Evolutionary conservation across 148 eudicot species (phyloP).

Genomic region (Spergularia marina): DNA sequence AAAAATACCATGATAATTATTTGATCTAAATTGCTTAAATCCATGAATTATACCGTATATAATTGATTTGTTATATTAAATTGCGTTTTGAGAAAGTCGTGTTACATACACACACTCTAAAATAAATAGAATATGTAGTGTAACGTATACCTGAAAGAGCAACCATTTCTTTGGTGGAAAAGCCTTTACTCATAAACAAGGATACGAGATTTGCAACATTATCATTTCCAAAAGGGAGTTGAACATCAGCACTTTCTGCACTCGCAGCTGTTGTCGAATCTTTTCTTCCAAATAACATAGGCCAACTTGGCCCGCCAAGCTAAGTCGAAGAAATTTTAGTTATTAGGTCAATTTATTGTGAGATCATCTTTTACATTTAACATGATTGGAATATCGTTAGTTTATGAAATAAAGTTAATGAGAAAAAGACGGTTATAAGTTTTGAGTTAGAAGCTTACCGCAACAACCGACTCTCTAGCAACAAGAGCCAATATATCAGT

Average conservation of each 20-base stretch:
- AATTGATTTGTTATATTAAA: too few species aligned
- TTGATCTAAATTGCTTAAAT: too few species aligned
- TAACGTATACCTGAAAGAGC: constrained; percentile 44
- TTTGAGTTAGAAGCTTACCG: constrained; percentile 24
- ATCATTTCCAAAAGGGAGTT: constrained; percentile 22
- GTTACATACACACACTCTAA: too few species aligned
- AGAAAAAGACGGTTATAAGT: neutral
- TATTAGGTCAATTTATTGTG: neutral
- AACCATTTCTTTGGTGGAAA: constrained; percentile 43
- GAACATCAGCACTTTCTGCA: neutral
- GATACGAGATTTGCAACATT: constrained; percentile 30
- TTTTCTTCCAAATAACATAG: constrained; percentile 17
- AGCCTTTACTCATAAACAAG: constrained; percentile 44
- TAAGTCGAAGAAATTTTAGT: neutral
- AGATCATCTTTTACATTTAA: too few species aligned
- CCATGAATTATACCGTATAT: too few species aligned
- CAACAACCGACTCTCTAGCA: constrained; percentile 37
- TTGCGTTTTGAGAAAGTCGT: too few species aligned
- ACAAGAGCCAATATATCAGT: constrained; percentile 42
- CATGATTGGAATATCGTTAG: too few species aligned
- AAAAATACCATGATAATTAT: too few species aligned
- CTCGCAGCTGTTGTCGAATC: neutral
- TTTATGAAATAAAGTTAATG: too few species aligned
- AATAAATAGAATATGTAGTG: too few species aligned
- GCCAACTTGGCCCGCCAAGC: constrained; percentile 25